These are phyloP conservation scores for Venturia effusa DNA, from an alignment of 2,329 filamentous ascomycete genomes.

Conservation along the genomic window DNA sequence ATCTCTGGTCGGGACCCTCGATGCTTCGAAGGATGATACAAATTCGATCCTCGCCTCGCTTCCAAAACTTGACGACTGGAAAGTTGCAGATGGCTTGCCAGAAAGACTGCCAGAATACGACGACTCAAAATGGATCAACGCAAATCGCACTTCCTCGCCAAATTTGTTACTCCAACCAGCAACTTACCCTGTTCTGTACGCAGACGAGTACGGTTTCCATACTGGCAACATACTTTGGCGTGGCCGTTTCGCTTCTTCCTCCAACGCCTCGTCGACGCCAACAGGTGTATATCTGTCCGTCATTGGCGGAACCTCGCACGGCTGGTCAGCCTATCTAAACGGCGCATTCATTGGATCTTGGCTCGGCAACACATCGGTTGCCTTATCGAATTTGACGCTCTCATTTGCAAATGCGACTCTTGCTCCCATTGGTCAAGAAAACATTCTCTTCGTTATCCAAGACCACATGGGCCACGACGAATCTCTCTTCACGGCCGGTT, in stretches of 20 bases:
- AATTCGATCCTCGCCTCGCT: conserved; percentile 45
- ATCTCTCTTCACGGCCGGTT: conserved; percentile 36
- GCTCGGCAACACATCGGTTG: conserved; percentile 24
- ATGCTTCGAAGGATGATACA: background rate
- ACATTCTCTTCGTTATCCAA: conserved; percentile 45
- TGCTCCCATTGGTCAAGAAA: conserved; percentile 20
- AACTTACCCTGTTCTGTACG: conserved; percentile 55
- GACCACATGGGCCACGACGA: conserved; percentile 48
- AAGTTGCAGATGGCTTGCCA: conserved; percentile 42
- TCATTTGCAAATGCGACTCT: conserved; percentile 43
- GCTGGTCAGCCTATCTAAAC: conserved; percentile 55
- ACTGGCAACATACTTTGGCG: conserved; percentile 58
- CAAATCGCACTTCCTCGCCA: conserved; percentile 42
- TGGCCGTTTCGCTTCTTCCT: conserved; percentile 55
- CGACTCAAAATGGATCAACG: conserved; percentile 48
- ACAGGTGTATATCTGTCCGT: conserved; percentile 52
- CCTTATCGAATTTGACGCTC: conserved; percentile 21
- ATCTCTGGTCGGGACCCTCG: background rate
- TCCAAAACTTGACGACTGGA: conserved; percentile 60
- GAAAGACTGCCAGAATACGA: conserved; percentile 27
- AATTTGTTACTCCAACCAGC: background rate
- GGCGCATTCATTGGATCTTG: conserved; percentile 41
- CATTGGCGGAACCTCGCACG: conserved; percentile 57
- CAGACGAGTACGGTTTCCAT: conserved; percentile 64
- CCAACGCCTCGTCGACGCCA: conserved; percentile 18